Evolutionary conservation across 306 rosid genomes (phyloP).

Genomic region (Rosa rugosa): DNA sequence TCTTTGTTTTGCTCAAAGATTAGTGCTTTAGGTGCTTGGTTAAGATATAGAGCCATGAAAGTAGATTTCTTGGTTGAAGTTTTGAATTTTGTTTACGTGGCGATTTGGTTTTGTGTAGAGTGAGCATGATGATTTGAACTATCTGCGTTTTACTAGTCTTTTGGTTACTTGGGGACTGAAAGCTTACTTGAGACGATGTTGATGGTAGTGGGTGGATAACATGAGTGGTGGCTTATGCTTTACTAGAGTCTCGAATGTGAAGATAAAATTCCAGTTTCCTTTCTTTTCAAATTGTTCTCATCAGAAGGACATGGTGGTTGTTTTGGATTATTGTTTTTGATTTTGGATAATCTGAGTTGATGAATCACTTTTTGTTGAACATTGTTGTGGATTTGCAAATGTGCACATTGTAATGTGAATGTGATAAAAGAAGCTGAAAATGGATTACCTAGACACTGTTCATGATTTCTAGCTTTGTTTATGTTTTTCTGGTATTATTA

Average conservation of each 20-base stretch:
- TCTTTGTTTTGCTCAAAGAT: not conserved
- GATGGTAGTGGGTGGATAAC: not conserved
- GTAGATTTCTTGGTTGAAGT: not conserved
- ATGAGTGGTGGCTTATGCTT: not conserved
- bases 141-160: not conserved
- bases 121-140: not conserved
- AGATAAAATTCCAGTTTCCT: not conserved
- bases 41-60: not conserved
- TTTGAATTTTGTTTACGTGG: not conserved
- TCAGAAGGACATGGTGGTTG: slow-evolving; percentile 12
- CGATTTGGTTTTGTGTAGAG: not conserved
- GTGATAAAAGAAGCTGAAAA: slow-evolving; percentile 10
- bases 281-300: slow-evolving; percentile 10
- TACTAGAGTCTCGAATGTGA: not conserved
- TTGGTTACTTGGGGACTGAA: slow-evolving; percentile 4
- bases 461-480: not conserved
- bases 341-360: slow-evolving; percentile 1
- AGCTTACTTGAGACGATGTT: not conserved
- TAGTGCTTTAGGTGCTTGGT: not conserved
- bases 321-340: not conserved
- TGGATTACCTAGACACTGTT: slow-evolving; percentile 19
- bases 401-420: slow-evolving; percentile 2
- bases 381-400: slow-evolving; percentile 17
- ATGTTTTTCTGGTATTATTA: not conserved
- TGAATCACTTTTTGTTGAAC: not conserved